Base-by-base conservation (phyloP, 305 asterid genomes). In the Coffea humblotiana region DNA sequence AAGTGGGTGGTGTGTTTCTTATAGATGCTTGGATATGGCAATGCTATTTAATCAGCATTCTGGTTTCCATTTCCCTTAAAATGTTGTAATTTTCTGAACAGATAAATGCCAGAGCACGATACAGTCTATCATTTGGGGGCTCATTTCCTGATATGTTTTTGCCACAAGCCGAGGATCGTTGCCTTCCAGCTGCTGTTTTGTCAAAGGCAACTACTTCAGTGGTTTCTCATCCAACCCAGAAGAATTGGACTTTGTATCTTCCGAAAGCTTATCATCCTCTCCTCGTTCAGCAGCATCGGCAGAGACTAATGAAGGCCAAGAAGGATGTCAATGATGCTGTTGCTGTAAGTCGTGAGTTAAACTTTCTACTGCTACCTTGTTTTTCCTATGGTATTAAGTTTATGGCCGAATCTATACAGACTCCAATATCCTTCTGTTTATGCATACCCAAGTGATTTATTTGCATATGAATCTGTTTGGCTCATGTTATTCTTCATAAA, bases 91-190 rank as follows among this genome's bases (percentile, higher is more conserved):
- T 71, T 78, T 64, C 18, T 64, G 61, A 76, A 84, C 77, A 96
- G 99, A 89, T 96, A 78, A 96, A 92, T 81, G 97, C 99, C 60
- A 93, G 98, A 83, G 99, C 99, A 78, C 89, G 84, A 74, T 96
- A 92, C 83, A 86, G 99, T 84, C 88, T 96, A 83, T 92, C 95
- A 74, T 90, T 87, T 88, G 95, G 90, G 81, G 99, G 99, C 77
- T 82, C 97, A 79, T 91, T 75, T 74, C 99, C 99, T 56, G 93
- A 92, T 79, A 83, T 96, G 80, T 92, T 87, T 89, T 85, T 90
- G 84, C 97, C 92, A 76, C 86, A 86, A 84, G 91, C 83, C 61
- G 81, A 85, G 73, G 88, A 83, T 83, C 83, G 84, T 81, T 73
- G 78, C 77, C 81, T 81, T 84, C 74, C 73, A 65, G 77, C 84